These are phyloP conservation scores for Omphalotus guepiniiformis DNA, from an alignment of 768 basidiomycete genomes.

Conservation along the genomic window DNA sequence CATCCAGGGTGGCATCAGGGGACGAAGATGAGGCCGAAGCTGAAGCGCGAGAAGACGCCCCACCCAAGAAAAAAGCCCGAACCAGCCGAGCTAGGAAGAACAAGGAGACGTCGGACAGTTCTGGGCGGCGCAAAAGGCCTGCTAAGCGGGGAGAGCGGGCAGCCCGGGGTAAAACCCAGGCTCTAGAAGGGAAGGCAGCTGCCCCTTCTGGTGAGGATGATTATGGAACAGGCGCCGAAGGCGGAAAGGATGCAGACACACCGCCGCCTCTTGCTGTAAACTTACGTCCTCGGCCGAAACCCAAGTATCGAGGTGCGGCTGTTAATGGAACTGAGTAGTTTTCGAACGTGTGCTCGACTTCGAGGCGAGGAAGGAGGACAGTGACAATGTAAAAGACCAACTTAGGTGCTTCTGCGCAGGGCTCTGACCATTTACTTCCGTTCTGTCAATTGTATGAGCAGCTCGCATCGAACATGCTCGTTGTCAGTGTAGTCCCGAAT, in stretches of 20 bases:
- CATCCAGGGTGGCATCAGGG: no score
- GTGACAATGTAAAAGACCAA: no score
- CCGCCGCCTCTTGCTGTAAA: conserved; percentile 19
- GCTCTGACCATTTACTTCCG: no score
- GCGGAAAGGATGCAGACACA: conserved; percentile 9
- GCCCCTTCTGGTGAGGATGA: conserved; percentile 14
- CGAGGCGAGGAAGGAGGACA: no score
- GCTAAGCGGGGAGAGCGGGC: conserved; percentile 5
- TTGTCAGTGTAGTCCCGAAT: no score
- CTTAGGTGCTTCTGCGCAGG: no score
- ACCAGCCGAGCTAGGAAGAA: not conserved
- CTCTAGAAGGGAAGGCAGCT: conserved; percentile 9
- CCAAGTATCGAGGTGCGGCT: conserved; percentile 14
- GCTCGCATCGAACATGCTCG: no score
- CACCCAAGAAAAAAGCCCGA: conserved; percentile 22
- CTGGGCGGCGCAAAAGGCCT: conserved; percentile 11
- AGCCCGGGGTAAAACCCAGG: no score
- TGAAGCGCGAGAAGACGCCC: conserved; percentile 23
- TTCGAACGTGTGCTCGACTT: no score
- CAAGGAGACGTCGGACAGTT: not conserved
- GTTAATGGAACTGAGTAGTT: no score
- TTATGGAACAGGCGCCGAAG: conserved; percentile 13
- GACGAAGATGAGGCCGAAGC: conserved; percentile 20
- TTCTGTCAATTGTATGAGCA: no score
- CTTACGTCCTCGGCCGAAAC: conserved; percentile 33